Evolutionary conservation across 2,329 filamentous ascomycete genomes (phyloP), one percentile per base, ranked within the genome.

Genomic region (Golovinomyces cichoracearum): DNA sequence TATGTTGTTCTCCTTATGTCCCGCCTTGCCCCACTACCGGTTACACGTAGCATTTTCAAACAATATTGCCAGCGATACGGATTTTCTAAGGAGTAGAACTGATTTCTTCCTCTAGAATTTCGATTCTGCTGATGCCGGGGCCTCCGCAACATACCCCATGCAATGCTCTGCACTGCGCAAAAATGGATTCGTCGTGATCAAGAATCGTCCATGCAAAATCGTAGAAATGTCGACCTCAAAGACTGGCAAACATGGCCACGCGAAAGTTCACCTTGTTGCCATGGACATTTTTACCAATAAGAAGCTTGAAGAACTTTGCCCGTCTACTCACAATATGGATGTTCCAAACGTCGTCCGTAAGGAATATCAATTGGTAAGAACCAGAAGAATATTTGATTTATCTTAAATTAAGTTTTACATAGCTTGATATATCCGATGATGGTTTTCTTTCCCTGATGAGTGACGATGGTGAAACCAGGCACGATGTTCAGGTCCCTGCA

Each of bases 161-260:
- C 90, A 98, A 77, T 98, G 90, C 72, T 98, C 92, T 72, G 88
- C 92, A 63, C 77, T 98, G 75, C 82, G 90, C 67, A 95, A 98
- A 86, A 93, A 92, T 80, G 88, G 90, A 59, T 80, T 82, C 76
- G 90, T 98, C 68, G 80, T 88, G 67, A 95, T 98, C 73, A 98
- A 98, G 80, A 72, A 74, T 70, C 90, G 90, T 62, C 92, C 90
- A 62, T 98, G 90, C 86, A 98, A 95, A 83, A 98, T 98, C 63
- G 83, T 95, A 68, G 90, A 98, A 65, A 98, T 98, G 92, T 93
- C 85, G 60, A 98, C 90, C 73, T 98, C 90, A 68, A 98, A 98
- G 86, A 98, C 90, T 60, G 90, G 90, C 72, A 98, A 98, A 84
- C 90, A 98, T 82, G 90, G 90, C 69, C 92, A 98, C 83, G 90